Percentiles rank a stretch among this genome's conserved stretches.
These are phyloP conservation scores for Arthrobotrys sphaeroides DNA, from an alignment of 2,329 filamentous ascomycete species.

Conservation along the genomic window DNA sequence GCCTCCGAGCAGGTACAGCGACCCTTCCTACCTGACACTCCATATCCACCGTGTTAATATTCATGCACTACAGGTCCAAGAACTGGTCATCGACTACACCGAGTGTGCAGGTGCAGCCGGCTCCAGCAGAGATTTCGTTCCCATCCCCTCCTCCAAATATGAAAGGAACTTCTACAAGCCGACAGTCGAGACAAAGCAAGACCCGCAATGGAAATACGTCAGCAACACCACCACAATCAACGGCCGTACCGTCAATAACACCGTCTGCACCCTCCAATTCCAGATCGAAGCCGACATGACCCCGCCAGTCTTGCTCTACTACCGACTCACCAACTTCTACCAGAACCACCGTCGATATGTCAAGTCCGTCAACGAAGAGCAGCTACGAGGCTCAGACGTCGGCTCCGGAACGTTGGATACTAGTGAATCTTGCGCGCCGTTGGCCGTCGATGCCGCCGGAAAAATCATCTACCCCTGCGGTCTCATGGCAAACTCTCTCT, in stretches of 20 bases:
- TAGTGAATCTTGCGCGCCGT: constrained; percentile 55
- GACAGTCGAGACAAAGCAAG: constrained; percentile 48
- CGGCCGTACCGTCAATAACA: constrained; percentile 60
- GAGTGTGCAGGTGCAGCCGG: constrained; percentile 71
- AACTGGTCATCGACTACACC: constrained; percentile 90
- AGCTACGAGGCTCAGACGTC: constrained; percentile 73
- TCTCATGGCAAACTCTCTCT: constrained; percentile 93
- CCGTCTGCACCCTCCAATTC: constrained; percentile 78
- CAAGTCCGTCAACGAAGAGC: constrained; percentile 82
- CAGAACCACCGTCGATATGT: constrained; percentile 98
- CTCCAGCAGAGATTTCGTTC: constrained; percentile 60
- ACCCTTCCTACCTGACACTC: constrained; percentile 32
- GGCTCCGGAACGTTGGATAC: constrained; percentile 71
- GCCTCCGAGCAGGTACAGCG: constrained; percentile 74
- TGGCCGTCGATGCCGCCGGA: constrained; percentile 78
- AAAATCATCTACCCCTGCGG: constrained; percentile 84
- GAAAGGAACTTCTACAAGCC: constrained; percentile 74
- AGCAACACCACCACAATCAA: constrained; percentile 55
- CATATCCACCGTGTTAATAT: constrained; percentile 10
- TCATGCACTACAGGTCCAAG: constrained; percentile 76
- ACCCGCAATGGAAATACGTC: constrained; percentile 47
- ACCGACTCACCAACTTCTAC: constrained; percentile 96
- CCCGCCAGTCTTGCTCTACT: constrained; percentile 90
- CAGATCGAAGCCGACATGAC: constrained; percentile 79
- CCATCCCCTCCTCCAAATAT: constrained; percentile 70